phyloP scores from a whole-genome alignment of 2,329 filamentous ascomycete genomes.

The Hymenoscyphus albidus region DNA sequence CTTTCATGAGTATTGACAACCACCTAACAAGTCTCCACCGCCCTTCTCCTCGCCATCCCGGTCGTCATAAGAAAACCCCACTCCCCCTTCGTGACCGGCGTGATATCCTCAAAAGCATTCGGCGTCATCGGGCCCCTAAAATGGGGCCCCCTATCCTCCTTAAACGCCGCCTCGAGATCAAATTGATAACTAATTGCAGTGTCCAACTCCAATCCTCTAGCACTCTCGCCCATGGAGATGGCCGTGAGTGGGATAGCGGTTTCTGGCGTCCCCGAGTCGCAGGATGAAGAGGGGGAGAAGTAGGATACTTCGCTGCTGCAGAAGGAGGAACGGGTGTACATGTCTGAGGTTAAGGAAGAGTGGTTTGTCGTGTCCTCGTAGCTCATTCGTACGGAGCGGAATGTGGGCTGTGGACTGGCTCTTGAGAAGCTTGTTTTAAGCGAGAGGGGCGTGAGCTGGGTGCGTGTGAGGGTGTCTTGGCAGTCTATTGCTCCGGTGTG shows the following conservation, averaged over 20 bases:
- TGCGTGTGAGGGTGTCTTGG: conserved; percentile 20
- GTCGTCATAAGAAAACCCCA: conserved; percentile 58
- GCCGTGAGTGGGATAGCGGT: conserved; percentile 3
- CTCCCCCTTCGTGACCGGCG: conserved; percentile 57
- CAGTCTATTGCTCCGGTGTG: conserved; percentile 44
- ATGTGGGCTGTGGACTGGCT: neutral
- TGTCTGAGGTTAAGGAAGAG: neutral
- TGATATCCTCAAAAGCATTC: conserved; percentile 59
- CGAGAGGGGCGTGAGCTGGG: conserved; percentile 18
- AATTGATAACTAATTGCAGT: conserved; percentile 12
- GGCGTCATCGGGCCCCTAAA: conserved; percentile 51
- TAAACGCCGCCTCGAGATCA: conserved; percentile 12
- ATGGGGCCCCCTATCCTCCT: conserved; percentile 30
- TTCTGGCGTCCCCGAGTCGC: neutral
- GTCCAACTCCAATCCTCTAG: conserved; percentile 22
- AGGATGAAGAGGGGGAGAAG: conserved; percentile 6
- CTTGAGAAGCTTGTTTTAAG: conserved; percentile 11
- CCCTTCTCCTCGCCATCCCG: conserved; percentile 43
- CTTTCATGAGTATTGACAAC: neutral
- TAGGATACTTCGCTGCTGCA: conserved; percentile 4
- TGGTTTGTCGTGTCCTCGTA: neutral
- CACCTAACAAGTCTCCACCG: conserved; percentile 48
- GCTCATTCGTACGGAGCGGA: neutral
- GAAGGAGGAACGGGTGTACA: neutral
- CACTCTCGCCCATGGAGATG: conserved; percentile 15